phyloP scores from a whole-genome alignment of 2,329 filamentous ascomycete genomes.

The Dothistroma pini region DNA sequence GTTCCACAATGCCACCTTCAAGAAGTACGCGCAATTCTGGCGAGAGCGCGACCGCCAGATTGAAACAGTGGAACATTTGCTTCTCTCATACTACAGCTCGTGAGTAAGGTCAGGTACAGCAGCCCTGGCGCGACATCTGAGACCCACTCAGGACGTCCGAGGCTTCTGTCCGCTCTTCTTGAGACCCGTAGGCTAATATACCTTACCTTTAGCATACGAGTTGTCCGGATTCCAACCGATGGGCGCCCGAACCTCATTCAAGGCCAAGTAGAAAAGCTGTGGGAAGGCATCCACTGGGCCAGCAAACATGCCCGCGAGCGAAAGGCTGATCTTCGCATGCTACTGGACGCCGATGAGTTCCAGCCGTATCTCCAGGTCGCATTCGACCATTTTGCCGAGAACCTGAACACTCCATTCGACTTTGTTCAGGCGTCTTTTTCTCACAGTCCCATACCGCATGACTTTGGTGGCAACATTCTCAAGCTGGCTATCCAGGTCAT shows the following conservation, averaged over 20 bases:
- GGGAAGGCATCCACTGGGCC: slow-evolving; percentile 36
- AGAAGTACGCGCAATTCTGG: slow-evolving; percentile 41
- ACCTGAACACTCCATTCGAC: slow-evolving; percentile 45
- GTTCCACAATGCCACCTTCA: slow-evolving; percentile 33
- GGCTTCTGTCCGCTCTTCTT: no score
- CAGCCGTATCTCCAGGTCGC: slow-evolving; percentile 44
- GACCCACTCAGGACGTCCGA: no score
- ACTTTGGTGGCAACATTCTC: slow-evolving; percentile 47
- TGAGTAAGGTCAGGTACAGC: no score
- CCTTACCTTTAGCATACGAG: slow-evolving; percentile 29
- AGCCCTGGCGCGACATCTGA: no score
- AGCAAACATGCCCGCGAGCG: slow-evolving; percentile 36
- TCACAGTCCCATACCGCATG: slow-evolving; percentile 42
- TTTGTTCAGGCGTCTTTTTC: slow-evolving; percentile 44
- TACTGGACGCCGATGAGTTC: slow-evolving; percentile 42
- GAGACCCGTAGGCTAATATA: no score
- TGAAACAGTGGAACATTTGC: slow-evolving; percentile 39
- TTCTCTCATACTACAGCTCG: slow-evolving; percentile 47
- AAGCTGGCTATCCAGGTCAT: slow-evolving; percentile 38
- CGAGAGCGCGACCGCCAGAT: slow-evolving; percentile 35
- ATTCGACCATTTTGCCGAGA: slow-evolving; percentile 46
- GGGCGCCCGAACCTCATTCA: slow-evolving; percentile 44
- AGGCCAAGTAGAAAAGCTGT: slow-evolving; percentile 44
- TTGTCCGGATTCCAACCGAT: slow-evolving; percentile 46
- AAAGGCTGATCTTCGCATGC: slow-evolving; percentile 44